A percentile compares a stretch with the other conserved stretches of the same genome.
Conservation (phyloP, 805 yeast genomes). For the Saturnispora sekii region DNA sequence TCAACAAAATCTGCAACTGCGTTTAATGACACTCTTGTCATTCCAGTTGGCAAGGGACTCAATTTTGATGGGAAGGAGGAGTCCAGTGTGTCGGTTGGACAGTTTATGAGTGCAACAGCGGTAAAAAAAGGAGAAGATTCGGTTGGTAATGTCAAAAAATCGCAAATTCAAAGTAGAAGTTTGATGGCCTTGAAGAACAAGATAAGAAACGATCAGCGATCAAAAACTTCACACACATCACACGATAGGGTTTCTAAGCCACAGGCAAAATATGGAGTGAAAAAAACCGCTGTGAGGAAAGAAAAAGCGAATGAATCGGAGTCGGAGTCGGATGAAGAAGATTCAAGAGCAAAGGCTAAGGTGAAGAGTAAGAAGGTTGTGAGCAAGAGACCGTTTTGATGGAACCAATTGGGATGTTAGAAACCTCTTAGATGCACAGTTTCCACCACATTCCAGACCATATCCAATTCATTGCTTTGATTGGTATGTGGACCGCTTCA, state of each 20-base stretch:
- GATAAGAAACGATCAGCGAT: slow-evolving; percentile 19
- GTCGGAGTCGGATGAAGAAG: slow-evolving; percentile 1
- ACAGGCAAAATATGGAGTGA: slow-evolving; percentile 2
- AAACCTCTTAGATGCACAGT: too few species aligned
- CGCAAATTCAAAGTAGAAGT: slow-evolving; percentile 14
- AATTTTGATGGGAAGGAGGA: slow-evolving; percentile 7
- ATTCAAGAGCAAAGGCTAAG: background rate
- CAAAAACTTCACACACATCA: background rate
- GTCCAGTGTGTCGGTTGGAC: slow-evolving; percentile 6
- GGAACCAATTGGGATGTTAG: too few species aligned
- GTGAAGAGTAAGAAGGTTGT: slow-evolving; percentile 2
- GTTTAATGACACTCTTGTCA: slow-evolving; percentile 9
- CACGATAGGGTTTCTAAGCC: slow-evolving; percentile 2
- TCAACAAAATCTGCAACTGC: background rate
- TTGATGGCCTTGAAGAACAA: slow-evolving; percentile 22
- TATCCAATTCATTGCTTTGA: too few species aligned
- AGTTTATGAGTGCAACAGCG: slow-evolving; percentile 10
- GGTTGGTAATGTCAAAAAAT: slow-evolving; percentile 5
- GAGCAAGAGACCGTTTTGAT: slow-evolving; percentile 5
- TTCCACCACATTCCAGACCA: too few species aligned
- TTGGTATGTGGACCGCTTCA: too few species aligned
- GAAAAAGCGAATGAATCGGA: background rate
- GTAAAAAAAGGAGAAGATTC: slow-evolving; percentile 4
- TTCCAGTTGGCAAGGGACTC: slow-evolving; percentile 25
- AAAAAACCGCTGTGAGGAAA: background rate